These are phyloP conservation scores for Lactarius deliciosus DNA, from an alignment of 768 basidiomycete genomes.

Conservation along the genomic window DNA sequence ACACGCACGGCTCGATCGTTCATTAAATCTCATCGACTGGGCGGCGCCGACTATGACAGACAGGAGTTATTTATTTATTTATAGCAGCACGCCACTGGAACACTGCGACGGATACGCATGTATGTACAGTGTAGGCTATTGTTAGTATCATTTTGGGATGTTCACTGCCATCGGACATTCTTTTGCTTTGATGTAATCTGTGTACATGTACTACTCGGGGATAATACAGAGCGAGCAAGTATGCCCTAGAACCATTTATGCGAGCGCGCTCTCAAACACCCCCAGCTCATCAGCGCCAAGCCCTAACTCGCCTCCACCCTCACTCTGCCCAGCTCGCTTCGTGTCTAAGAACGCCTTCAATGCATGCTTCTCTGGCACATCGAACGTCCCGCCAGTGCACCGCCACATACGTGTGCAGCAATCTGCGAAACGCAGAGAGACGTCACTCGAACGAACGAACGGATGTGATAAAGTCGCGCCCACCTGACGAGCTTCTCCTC, in stretches of 20 bases:
- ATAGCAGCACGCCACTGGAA: too few species aligned
- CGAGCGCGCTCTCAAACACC: constrained; percentile 15
- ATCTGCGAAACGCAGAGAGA: constrained; percentile 1
- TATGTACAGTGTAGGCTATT: too few species aligned
- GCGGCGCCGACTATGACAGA: not conserved
- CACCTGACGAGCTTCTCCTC: constrained; percentile 64
- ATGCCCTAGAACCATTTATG: not conserved
- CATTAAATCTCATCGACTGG: not conserved
- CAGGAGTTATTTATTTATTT: not conserved
- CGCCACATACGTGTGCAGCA: constrained; percentile 28
- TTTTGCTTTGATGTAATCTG: not conserved
- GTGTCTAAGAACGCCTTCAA: constrained; percentile 20
- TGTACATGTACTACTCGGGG: not conserved
- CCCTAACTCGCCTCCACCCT: constrained; percentile 11
- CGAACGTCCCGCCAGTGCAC: constrained; percentile 23
- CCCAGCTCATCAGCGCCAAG: constrained; percentile 15
- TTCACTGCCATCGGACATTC: not conserved
- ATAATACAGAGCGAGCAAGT: not conserved
- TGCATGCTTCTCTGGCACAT: constrained; percentile 17
- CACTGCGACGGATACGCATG: too few species aligned
- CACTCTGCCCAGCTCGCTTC: not conserved
- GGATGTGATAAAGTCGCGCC: constrained; percentile 23
- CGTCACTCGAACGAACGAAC: not conserved
- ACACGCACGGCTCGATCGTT: not conserved
- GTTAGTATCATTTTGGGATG: not conserved